These are phyloP conservation scores for Cyberlindnera meyerae DNA, from an alignment of 805 yeast species.

Conservation along the genomic window DNA sequence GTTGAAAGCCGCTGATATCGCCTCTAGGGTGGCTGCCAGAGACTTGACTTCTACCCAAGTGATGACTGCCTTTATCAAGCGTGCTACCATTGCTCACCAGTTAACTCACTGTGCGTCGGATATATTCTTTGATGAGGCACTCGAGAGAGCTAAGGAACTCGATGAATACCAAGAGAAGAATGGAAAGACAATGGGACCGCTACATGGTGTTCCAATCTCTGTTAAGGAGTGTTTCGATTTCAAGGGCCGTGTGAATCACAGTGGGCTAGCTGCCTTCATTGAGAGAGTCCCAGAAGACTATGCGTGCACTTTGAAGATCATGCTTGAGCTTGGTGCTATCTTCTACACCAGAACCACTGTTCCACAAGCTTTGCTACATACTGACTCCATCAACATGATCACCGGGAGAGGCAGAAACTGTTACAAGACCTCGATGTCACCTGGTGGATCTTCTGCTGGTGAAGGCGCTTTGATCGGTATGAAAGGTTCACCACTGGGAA, in stretches of 20 bases:
- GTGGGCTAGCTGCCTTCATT: constrained; percentile 51
- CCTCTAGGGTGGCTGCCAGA: constrained; percentile 12
- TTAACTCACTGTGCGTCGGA: constrained; percentile 57
- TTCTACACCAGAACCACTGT: constrained; percentile 61
- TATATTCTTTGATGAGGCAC: constrained; percentile 61
- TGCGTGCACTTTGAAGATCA: constrained; percentile 41
- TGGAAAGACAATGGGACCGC: constrained; percentile 54
- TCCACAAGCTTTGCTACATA: constrained; percentile 68
- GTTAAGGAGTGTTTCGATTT: constrained; percentile 60
- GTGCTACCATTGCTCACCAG: constrained; percentile 61
- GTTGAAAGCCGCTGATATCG: constrained; percentile 19
- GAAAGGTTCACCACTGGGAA: constrained; percentile 57
- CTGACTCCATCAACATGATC: constrained; percentile 57
- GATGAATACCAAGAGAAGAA: constrained; percentile 46
- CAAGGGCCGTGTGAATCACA: constrained; percentile 51
- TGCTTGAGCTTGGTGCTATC: constrained; percentile 38
- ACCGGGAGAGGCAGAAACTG: constrained; percentile 58
- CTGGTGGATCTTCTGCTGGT: constrained; percentile 75
- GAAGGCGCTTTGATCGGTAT: constrained; percentile 61
- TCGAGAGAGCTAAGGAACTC: constrained; percentile 48
- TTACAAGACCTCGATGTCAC: constrained; percentile 48
- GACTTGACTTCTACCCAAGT: constrained; percentile 20
- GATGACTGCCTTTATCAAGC: constrained; percentile 28
- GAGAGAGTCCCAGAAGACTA: constrained; percentile 43
- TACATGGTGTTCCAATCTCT: constrained; percentile 67